These are phyloP conservation scores for Pyrenochaeta sp. DNA, from an alignment of 2,329 filamentous ascomycete species.

Conservation along the genomic window DNA sequence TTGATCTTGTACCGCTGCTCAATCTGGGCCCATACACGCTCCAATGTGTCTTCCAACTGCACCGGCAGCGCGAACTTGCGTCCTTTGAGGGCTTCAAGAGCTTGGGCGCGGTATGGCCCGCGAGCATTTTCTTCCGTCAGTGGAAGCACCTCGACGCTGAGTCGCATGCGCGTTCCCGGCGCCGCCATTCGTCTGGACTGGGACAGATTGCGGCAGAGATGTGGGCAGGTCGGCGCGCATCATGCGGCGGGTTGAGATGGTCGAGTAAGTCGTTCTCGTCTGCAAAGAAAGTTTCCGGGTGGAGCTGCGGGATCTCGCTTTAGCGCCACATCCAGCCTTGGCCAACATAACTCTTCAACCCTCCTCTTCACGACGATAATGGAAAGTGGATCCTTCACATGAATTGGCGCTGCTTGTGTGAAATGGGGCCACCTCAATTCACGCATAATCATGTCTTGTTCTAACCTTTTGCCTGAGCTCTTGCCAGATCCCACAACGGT, in stretches of 20 bases:
- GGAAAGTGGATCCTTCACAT: too few species aligned
- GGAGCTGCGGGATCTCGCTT: not conserved
- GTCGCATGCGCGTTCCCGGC: slow-evolving; percentile 30
- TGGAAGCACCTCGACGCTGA: slow-evolving; percentile 39
- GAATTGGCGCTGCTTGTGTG: too few species aligned
- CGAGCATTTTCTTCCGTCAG: slow-evolving; percentile 32
- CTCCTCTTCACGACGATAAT: too few species aligned
- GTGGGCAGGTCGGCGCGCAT: not conserved
- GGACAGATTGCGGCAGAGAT: not conserved
- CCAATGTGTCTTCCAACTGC: slow-evolving; percentile 35
- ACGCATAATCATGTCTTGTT: too few species aligned
- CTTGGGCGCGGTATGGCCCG: slow-evolving; percentile 20
- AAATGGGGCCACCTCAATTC: too few species aligned
- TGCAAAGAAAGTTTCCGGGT: slow-evolving; percentile 1
- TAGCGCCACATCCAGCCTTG: not conserved
- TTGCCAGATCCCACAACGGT: too few species aligned
- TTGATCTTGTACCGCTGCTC: slow-evolving; percentile 46
- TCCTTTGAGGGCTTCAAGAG: slow-evolving; percentile 38
- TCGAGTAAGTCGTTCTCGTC: too few species aligned
- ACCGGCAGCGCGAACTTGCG: slow-evolving; percentile 45
- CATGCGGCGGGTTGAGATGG: not conserved
- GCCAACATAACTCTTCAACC: slow-evolving; percentile 1
- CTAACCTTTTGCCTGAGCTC: too few species aligned
- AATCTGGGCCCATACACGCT: slow-evolving; percentile 37
- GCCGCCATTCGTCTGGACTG: slow-evolving; percentile 16